Evolutionary conservation across 305 asterid species (phyloP), one percentile per base, ranked within the genome.

Genomic region (Coffea humblotiana): DNA sequence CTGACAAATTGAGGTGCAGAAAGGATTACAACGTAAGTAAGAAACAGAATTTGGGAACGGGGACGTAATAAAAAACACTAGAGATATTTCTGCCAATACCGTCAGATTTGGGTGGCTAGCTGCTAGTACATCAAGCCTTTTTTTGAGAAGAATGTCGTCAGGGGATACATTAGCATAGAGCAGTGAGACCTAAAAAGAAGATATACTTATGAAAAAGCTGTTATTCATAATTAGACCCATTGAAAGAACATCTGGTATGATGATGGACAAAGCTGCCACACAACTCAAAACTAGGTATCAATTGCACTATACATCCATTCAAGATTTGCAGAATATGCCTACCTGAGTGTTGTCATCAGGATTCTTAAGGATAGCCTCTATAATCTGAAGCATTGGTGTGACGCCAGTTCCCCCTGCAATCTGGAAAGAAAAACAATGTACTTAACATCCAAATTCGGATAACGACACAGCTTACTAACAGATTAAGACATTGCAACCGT

Each of bases 321-420:
- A 72, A 77, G 71, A 77, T 49, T 15, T 8, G 63, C 74, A 74
- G 37, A 82, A 67, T 60, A 45, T 65, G 78, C 86, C 75, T 74
- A 90, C 99, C 91, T 93, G 92, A 72, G 99, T 93, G 81, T 88
- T 87, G 84, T 95, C 98, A 79, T 95, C 97, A 32, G 98, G 95
- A 79, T 93, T 95, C 88, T 92, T 93, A 72, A 93, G 91, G 83
- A 95, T 90, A 79, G 94, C 94, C 82, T 95, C 95, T 83, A 93
- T 91, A 79, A 95, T 82, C 91, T 95, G 98, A 85, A 95, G 99
- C 98, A 95, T 95, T 74, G 99, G 99, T 71, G 98, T 93, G 78
- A 95, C 92, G 88, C 99, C 99, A 82, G 88, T 70, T 73, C 99
- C 99, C 78, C 99, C 99, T 7, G 98, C 98, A 86, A 93, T 92